These are phyloP conservation scores for Amanita thiersii DNA, from an alignment of 768 basidiomycete genomes.

Conservation along the genomic window DNA sequence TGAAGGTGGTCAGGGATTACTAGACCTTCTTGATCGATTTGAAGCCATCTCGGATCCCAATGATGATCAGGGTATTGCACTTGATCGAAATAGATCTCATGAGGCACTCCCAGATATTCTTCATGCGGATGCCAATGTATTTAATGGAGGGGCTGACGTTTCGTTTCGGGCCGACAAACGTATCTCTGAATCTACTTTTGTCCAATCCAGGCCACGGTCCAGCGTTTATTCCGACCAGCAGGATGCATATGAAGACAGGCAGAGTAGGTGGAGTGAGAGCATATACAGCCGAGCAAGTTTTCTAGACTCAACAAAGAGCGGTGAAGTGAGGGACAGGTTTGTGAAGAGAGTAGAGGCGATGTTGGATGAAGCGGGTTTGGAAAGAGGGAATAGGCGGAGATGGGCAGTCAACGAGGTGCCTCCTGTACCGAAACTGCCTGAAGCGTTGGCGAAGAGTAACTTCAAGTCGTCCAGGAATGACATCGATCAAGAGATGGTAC, in stretches of 20 bases:
- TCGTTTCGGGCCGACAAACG: slow-evolving; percentile 11
- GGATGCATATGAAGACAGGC: slow-evolving; percentile 19
- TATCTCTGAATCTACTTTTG: slow-evolving; percentile 5
- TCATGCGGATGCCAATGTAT: slow-evolving; percentile 7
- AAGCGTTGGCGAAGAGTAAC: slow-evolving; percentile 16
- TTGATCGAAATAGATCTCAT: slow-evolving; percentile 5
- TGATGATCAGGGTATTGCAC: slow-evolving; percentile 7
- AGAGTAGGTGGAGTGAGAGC: slow-evolving; percentile 36
- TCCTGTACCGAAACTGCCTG: slow-evolving; percentile 23
- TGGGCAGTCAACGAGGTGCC: slow-evolving; percentile 9
- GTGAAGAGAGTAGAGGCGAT: slow-evolving; percentile 44
- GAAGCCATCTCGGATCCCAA: slow-evolving; percentile 2
- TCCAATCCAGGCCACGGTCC: slow-evolving; percentile 17
- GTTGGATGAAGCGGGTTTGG: slow-evolving; percentile 32
- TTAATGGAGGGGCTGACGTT: slow-evolving; percentile 12
- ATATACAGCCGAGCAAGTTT: slow-evolving; percentile 45
- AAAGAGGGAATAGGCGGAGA: slow-evolving; percentile 14
- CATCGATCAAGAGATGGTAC: too few relatives aligned
- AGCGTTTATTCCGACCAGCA: slow-evolving; percentile 11
- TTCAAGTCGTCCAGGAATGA: too few relatives aligned
- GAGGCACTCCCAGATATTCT: slow-evolving; percentile 3
- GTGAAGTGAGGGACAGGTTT: slow-evolving; percentile 38
- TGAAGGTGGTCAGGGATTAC: slow-evolving; percentile 23
- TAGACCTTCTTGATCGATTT: slow-evolving; percentile 31
- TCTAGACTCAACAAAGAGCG: slow-evolving; percentile 45